Percentiles rank a stretch among this genome's conserved stretches.
Evolutionary conservation across 2,329 filamentous ascomycete genomes (phyloP).

Genomic region (Rhynchosporium secalis): DNA sequence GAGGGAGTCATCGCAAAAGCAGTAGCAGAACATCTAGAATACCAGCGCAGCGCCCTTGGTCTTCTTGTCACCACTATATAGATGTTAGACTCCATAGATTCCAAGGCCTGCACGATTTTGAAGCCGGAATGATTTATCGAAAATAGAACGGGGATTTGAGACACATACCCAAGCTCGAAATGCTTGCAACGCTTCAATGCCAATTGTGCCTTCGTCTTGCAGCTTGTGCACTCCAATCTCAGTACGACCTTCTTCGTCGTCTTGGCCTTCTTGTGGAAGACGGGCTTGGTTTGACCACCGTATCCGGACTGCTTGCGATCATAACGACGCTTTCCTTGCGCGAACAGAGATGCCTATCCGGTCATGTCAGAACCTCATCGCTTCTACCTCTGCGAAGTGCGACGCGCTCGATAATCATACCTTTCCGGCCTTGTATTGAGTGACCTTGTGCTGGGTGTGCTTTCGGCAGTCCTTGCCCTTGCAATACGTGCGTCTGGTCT

Average conservation of each 20-base stretch:
- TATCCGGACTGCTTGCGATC: conserved; percentile 99
- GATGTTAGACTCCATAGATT: conserved; percentile 44
- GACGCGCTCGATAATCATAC: conserved; percentile 44
- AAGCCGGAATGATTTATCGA: neutral
- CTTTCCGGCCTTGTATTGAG: conserved; percentile 97
- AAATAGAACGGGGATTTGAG: neutral
- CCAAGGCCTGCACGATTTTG: neutral
- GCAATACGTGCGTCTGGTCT: conserved; percentile 97
- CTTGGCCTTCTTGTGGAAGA: conserved; percentile 99
- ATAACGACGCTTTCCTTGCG: conserved; percentile 99
- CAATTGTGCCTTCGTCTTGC: conserved; percentile 98
- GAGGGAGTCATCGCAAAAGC: conserved; percentile 29
- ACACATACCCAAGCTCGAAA: conserved; percentile 93
- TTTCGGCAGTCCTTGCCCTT: conserved; percentile 93
- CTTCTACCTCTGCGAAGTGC: neutral
- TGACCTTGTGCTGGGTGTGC: conserved; percentile 90
- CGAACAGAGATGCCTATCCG: conserved; percentile 78
- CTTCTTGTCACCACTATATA: conserved; percentile 98
- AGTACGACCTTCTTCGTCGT: conserved; percentile 99
- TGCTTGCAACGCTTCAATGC: conserved; percentile 99
- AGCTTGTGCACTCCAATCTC: conserved; percentile 93
- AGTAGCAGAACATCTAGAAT: conserved; percentile 70
- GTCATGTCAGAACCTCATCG: conserved; percentile 30
- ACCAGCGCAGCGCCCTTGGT: conserved; percentile 99
- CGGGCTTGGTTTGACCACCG: conserved; percentile 99